Conservation (phyloP, 768 basidiomycete genomes). For the Mycena vitilis region DNA sequence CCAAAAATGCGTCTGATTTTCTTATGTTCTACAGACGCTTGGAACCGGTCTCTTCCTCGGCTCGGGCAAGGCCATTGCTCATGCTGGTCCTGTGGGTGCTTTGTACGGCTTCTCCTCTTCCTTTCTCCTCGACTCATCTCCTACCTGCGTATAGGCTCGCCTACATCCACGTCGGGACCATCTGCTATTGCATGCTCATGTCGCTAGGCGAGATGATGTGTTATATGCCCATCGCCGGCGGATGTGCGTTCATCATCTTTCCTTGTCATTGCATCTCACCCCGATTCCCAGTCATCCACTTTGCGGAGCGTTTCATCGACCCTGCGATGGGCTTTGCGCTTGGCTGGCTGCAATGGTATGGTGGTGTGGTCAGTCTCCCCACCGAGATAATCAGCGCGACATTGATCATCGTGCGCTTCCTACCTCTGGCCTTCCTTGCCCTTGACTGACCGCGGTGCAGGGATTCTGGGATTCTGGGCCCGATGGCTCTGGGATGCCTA, state of each 20-base stretch:
- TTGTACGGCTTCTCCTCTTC: constrained; percentile 36
- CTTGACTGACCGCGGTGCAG: too few relatives aligned
- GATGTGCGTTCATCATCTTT: constrained; percentile 6
- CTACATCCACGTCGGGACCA: constrained; percentile 55
- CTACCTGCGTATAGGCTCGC: constrained; percentile 44
- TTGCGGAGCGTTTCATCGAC: constrained; percentile 66
- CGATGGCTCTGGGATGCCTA: constrained; percentile 25
- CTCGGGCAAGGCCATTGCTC: constrained; percentile 59
- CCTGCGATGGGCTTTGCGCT: constrained; percentile 57
- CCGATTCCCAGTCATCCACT: constrained; percentile 60
- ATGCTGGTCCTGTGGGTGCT: constrained; percentile 65
- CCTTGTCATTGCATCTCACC: constrained; percentile 25
- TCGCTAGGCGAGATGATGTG: constrained; percentile 54
- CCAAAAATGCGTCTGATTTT: constrained; percentile 38
- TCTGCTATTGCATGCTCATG: constrained; percentile 47
- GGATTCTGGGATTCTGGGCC: constrained; percentile 51
- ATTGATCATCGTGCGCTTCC: constrained; percentile 49
- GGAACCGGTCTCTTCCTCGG: constrained; percentile 70
- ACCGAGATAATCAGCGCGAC: constrained; percentile 67
- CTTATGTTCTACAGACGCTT: constrained; percentile 49
- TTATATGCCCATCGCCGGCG: constrained; percentile 34
- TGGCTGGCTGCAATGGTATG: constrained; percentile 56
- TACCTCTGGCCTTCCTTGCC: too few relatives aligned
- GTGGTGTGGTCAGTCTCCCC: constrained; percentile 53
- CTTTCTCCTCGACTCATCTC: background rate